phyloP scores from a whole-genome alignment of 495 filamentous ascomycete species.

The Lasiosphaeria hispida region DNA sequence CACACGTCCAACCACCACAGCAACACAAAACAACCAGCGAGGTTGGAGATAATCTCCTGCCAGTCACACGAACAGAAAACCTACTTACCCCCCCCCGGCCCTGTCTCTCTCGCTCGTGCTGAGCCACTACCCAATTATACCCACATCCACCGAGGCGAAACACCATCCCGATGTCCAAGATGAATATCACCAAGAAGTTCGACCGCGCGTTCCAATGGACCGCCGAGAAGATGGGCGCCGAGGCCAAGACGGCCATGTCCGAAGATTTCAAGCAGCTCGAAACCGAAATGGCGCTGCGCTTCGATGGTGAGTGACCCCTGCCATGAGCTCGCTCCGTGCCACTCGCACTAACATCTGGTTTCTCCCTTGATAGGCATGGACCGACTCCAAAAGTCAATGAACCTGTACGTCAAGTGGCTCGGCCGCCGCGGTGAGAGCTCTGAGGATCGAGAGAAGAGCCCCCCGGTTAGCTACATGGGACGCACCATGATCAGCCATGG shows the following conservation, averaged over 20 bases:
- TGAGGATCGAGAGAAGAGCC: conserved; percentile 74
- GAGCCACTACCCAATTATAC: not conserved
- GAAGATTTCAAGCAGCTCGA: conserved; percentile 95
- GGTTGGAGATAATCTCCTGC: not conserved
- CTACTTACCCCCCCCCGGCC: too few relatives aligned
- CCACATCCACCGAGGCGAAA: not conserved
- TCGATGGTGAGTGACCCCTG: conserved; percentile 65
- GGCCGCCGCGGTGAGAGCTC: conserved; percentile 82
- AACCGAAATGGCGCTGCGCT: conserved; percentile 85
- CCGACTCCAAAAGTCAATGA: conserved; percentile 86
- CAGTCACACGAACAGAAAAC: too few relatives aligned
- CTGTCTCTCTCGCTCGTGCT: too few relatives aligned
- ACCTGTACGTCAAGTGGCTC: conserved; percentile 82
- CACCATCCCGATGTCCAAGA: conserved; percentile 33
- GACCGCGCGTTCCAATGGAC: conserved; percentile 99
- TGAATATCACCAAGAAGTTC: conserved; percentile 96
- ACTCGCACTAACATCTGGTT: conserved; percentile 4
- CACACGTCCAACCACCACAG: not conserved
- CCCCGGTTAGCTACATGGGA: conserved; percentile 79
- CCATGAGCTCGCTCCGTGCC: not conserved
- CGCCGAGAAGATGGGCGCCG: conserved; percentile 92
- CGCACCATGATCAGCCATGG: conserved; percentile 87
- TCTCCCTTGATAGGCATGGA: conserved; percentile 68
- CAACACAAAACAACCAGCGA: not conserved
- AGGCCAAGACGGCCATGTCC: conserved; percentile 81